These are phyloP conservation scores for Ogataea parapolymorpha DNA, from an alignment of 805 yeast species.

Conservation along the genomic window DNA sequence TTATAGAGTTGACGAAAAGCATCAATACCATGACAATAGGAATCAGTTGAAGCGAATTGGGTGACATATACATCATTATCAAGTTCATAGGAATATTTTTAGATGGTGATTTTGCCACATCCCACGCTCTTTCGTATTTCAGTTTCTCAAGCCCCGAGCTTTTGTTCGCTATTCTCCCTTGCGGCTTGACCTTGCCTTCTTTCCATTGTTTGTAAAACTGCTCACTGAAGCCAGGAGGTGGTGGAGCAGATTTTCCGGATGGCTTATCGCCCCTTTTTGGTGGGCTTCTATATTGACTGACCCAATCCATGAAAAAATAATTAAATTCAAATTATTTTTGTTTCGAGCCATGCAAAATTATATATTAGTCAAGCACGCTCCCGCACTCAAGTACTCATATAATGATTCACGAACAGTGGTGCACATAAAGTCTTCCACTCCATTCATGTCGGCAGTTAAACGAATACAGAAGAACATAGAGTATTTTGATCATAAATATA, in stretches of 20 bases:
- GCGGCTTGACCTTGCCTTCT: conserved; percentile 11
- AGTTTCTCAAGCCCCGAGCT: conserved; percentile 34
- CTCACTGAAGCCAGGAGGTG: conserved; percentile 23
- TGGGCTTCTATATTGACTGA: conserved; percentile 3
- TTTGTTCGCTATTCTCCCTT: conserved; percentile 1
- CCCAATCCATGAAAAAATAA: conserved; percentile 10
- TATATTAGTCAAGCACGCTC: conserved; percentile 50
- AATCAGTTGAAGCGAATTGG: conserved; percentile 82
- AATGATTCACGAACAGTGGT: conserved; percentile 47
- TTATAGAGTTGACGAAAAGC: conserved; percentile 75
- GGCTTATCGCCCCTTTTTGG: conserved; percentile 1
- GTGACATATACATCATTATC: conserved; percentile 90
- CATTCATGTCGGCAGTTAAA: conserved; percentile 71
- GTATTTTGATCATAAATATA: conserved; percentile 36
- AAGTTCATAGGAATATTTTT: conserved; percentile 85
- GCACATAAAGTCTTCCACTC: conserved; percentile 62
- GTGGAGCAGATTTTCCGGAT: conserved; percentile 4
- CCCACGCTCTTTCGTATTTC: conserved; percentile 76
- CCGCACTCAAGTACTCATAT: conserved; percentile 43
- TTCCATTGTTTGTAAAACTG: conserved; percentile 15
- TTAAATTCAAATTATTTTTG: not conserved
- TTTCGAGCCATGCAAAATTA: conserved; percentile 26
- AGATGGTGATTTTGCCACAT: conserved; percentile 75
- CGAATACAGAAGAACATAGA: conserved; percentile 51
- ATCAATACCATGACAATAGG: conserved; percentile 87